These are phyloP conservation scores for Ammopiptanthus mongolicus DNA, from an alignment of 306 rosid genomes.

Conservation along the genomic window DNA sequence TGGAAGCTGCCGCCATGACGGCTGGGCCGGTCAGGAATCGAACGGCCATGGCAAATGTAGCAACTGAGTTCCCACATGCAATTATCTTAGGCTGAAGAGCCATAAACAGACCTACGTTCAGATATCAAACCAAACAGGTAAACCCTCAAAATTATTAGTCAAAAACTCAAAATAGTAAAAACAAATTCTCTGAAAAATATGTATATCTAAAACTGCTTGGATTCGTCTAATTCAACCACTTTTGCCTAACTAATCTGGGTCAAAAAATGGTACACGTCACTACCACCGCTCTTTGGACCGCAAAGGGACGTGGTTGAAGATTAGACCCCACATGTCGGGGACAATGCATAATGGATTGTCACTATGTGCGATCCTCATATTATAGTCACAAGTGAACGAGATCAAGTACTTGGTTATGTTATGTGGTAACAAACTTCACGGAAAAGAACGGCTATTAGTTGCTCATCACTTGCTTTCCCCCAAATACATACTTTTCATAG, in stretches of 20 bases:
- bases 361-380: slow-evolving; percentile 36
- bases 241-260: slow-evolving; percentile 33
- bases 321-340: slow-evolving; percentile 76
- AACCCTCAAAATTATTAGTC: neutral
- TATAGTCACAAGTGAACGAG: slow-evolving; percentile 21
- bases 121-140: neutral
- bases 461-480: slow-evolving; percentile 16
- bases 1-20: slow-evolving; percentile 92
- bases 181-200: too few relatives aligned
- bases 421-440: slow-evolving; percentile 16
- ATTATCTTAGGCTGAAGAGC: slow-evolving; percentile 97
- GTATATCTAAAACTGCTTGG: too few relatives aligned
- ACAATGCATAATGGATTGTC: slow-evolving; percentile 23
- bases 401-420: slow-evolving; percentile 21
- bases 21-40: slow-evolving; percentile 98
- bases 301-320: slow-evolving; percentile 33
- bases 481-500: slow-evolving; percentile 19
- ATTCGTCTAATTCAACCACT: slow-evolving; percentile 26
- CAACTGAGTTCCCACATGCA: slow-evolving; percentile 96
- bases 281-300: slow-evolving; percentile 49
- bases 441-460: slow-evolving; percentile 20
- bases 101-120: slow-evolving; percentile 91
- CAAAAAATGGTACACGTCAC: slow-evolving; percentile 18
- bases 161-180: neutral
- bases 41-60: slow-evolving; percentile 86